Base-by-base conservation (phyloP, 2,329 filamentous ascomycete genomes). In the Hypoxylon sp. region DNA sequence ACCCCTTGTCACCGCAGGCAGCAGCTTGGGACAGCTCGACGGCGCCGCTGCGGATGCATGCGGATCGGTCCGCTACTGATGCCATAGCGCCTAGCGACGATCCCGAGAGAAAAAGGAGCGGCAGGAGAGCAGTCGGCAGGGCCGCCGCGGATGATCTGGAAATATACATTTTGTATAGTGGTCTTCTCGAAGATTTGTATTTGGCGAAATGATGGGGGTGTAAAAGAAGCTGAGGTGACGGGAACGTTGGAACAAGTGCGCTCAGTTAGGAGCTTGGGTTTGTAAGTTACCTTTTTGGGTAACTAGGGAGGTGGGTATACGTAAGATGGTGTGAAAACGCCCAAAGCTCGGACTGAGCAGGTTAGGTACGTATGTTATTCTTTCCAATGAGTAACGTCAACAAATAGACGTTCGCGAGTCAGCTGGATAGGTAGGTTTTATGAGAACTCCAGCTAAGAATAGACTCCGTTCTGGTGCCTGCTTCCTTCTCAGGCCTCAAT, bases 1-100 rank as follows among this genome's bases (percentile, higher is more conserved):
- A 77, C 61, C 75, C 77, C 62, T 75, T 74, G 72, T 84, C 75
- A 50, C 83, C 84, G 75, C 85, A 87, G 58, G 78, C 77, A 13
- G 83, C 78, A 41, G 77, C 75, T 14, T 63, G 68, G 50, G 82
- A 81, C 52, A 87, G 78, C 53, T 81, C 77, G 23, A 68, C 60
- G 67, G 80, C 78, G 68, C 81, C 76, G 57, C 75, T 67, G 53
- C 75, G 74, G 59, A 87, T 73, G 73, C 84, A 86, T 72, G 80
- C 77, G 23, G 74, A 69, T 50, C 67, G 72, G 25, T 69, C 70
- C 55, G 72, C 71, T 57, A 60, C 70, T 21, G 69, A 75, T 11
- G 58, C 17, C n/a, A 23, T 50, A 58, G 59, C 69, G 73, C 43
- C 77, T 70, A 68, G 76, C 60, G 68, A 77, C 75, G 65, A 75